Evolutionary conservation across 148 eudicot species (phyloP), one percentile per base, ranked within the genome.

Genomic region (Amaranthus palmeri): DNA sequence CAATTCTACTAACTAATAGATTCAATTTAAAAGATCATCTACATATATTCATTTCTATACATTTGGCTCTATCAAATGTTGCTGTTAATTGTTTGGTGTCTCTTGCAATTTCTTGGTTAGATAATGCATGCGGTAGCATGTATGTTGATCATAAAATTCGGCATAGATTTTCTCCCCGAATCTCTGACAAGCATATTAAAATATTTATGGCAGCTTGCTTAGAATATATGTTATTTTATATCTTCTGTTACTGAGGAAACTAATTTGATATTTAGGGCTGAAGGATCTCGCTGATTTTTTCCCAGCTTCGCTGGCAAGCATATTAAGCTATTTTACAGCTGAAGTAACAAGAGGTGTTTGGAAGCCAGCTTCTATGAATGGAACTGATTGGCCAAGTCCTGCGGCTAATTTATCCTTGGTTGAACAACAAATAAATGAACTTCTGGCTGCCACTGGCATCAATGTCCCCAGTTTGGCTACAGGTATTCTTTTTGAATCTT

Each of bases 371-470:
- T 87, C 80, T 44, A 92, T 92, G 98, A 92, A 92, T 77, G 98
- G 98, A 76, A 85, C 89, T 76, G 98, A 92, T 84, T 92, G 98
- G 98, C 98, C 98, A 41, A 92, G 98, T 84, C 98, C 98, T 68
- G 96, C 90, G 45, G 88, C 93, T 72, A 92, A 88, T 81, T 83
- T 92, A 77, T 78, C 93, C 63, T 68, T 68, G 61, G 87, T 90
- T 58, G 98, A 92, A 83, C 90, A 92, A 67, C 93, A 85, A 75
- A 92, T 92, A 70, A 81, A 88, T 72, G 87, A 92, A 82, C 87
- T 90, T 43, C 79, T 92, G 75, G 93, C 96, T 18, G 90, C 82
- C 57, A 92, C 93, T 47, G 98, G 98, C 77, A 91, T 92, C 77
- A 89, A 86, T 79, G 92, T 88, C 47, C 98, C 98, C 11, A 85